Percentiles rank a stretch among this genome's conserved stretches.
Conservation (phyloP, 495 filamentous ascomycete genomes). For the Penicillium bovifimosum region DNA sequence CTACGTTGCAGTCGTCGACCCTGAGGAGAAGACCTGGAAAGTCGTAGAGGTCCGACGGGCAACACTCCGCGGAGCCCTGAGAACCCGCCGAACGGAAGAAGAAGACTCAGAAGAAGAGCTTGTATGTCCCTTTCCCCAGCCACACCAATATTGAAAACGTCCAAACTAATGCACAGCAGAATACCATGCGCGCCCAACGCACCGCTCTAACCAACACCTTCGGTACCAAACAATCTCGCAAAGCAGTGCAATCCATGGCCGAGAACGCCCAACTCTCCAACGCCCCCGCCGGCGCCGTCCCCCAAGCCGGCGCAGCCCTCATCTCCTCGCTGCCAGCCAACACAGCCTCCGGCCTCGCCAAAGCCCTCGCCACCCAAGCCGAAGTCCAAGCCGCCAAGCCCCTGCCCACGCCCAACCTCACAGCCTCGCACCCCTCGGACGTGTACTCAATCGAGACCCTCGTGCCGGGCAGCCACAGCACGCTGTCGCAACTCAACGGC, state of each 20-base stretch:
- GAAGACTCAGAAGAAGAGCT: slow-evolving; percentile 36
- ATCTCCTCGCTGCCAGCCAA: slow-evolving; percentile 54
- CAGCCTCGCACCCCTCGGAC: slow-evolving; percentile 66
- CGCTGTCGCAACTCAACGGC: slow-evolving; percentile 51
- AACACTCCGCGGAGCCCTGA: slow-evolving; percentile 58
- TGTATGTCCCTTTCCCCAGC: slow-evolving; percentile 16
- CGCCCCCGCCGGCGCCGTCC: slow-evolving; percentile 43
- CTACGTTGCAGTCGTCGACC: slow-evolving; percentile 84
- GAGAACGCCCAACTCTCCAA: slow-evolving; percentile 68
- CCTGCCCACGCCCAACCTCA: slow-evolving; percentile 67
- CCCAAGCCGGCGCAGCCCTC: slow-evolving; percentile 54
- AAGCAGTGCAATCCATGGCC: slow-evolving; percentile 68
- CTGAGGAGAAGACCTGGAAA: slow-evolving; percentile 62
- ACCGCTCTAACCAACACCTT: slow-evolving; percentile 80
- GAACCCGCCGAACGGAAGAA: slow-evolving; percentile 43
- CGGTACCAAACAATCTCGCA: slow-evolving; percentile 90
- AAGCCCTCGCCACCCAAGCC: slow-evolving; percentile 59
- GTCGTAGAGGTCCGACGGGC: slow-evolving; percentile 72
- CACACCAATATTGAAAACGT: not conserved
- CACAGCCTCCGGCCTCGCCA: slow-evolving; percentile 53
- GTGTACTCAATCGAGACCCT: slow-evolving; percentile 72
- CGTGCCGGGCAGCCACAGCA: slow-evolving; percentile 46
- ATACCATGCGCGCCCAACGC: slow-evolving; percentile 53
- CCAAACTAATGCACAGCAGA: slow-evolving; percentile 22
- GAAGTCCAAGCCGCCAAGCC: slow-evolving; percentile 67